Percentiles rank a stretch among this genome's conserved stretches.
These are phyloP conservation scores for Stephania yunnanensis DNA, from an alignment of 164 flowering plant genomes.

Conservation along the genomic window DNA sequence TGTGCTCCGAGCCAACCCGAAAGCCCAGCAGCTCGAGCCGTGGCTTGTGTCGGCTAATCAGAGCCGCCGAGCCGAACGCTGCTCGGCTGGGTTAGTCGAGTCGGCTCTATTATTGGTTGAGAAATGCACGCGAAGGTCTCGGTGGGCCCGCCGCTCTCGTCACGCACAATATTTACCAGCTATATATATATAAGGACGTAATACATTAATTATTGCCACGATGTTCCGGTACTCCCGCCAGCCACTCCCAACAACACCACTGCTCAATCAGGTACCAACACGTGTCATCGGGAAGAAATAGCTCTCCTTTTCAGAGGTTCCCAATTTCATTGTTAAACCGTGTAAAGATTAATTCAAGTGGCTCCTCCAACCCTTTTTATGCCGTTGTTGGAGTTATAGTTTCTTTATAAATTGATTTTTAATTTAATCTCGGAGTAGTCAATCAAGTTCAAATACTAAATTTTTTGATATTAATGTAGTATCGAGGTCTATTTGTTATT, in stretches of 20 bases:
- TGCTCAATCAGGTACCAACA: too few species aligned
- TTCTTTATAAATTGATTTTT: too few species aligned
- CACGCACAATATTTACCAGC: not conserved
- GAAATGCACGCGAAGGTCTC: slow-evolving; percentile 1
- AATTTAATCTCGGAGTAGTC: too few species aligned
- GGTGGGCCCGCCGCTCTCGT: not conserved
- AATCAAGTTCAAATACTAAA: too few species aligned
- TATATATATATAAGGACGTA: not conserved
- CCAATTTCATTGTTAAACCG: too few species aligned
- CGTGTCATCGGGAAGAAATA: too few species aligned
- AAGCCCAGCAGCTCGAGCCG: not conserved
- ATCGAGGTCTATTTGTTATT: too few species aligned
- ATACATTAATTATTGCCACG: not conserved
- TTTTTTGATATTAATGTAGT: too few species aligned
- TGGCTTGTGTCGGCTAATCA: not conserved
- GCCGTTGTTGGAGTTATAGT: too few species aligned
- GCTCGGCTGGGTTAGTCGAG: not conserved
- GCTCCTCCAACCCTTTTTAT: too few species aligned
- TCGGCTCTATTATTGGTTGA: not conserved
- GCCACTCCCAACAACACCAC: not conserved
- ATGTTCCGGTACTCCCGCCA: not conserved
- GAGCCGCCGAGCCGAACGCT: not conserved
- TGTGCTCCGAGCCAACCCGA: not conserved
- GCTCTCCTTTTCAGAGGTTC: too few species aligned
- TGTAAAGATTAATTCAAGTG: too few species aligned